Conservation (phyloP, 148 eudicot species). For the Rhododendron griersonianum region DNA sequence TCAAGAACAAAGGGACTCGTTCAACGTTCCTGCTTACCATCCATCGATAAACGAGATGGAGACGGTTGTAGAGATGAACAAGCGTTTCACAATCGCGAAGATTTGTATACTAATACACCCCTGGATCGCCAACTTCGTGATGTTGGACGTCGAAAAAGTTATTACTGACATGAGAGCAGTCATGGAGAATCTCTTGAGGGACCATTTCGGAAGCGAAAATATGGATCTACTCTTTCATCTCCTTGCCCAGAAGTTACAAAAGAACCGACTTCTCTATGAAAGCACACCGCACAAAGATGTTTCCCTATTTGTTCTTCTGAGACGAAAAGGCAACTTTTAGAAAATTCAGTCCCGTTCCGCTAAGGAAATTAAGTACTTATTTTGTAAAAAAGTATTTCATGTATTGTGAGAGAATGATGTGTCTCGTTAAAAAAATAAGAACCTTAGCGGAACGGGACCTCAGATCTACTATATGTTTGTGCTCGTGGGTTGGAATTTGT, state of each 20-base stretch:
- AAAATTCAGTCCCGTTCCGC: no score
- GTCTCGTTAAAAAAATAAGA: no score
- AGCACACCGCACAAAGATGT: neutral
- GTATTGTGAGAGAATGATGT: no score
- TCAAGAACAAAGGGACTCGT: neutral
- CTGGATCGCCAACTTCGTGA: neutral
- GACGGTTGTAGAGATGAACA: neutral
- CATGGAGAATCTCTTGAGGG: neutral
- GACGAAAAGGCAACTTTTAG: neutral
- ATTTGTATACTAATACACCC: neutral
- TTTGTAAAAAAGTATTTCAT: no score
- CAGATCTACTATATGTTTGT: no score
- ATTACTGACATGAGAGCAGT: neutral
- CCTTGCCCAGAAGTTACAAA: neutral
- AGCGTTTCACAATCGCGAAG: neutral
- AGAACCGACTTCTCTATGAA: neutral
- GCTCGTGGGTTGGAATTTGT: no score
- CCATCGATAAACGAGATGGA: neutral
- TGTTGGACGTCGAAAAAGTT: no score
- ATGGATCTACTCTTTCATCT: neutral
- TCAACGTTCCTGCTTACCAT: neutral
- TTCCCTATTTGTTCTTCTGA: neutral
- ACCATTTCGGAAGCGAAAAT: neutral
- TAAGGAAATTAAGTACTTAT: no score
- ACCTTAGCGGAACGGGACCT: no score